phyloP scores from a whole-genome alignment of 2,329 filamentous ascomycete genomes.

The Arthrobotrys pseudoclavata region DNA sequence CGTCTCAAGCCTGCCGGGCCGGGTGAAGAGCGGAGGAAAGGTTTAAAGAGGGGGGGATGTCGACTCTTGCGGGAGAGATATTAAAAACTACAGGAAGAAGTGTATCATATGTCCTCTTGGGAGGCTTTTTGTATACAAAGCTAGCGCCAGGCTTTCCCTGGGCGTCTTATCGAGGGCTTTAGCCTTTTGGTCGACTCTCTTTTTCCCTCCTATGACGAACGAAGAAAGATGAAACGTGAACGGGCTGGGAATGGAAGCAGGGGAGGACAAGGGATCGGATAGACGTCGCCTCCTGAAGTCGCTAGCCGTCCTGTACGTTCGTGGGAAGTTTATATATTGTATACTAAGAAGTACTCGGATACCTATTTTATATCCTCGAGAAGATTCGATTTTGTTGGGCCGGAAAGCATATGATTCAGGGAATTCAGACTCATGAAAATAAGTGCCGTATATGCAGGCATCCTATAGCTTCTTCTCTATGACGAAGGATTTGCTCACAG shows the following conservation, averaged over 20 bases:
- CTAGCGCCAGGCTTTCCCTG: slow-evolving; percentile 6
- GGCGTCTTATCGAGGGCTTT: too few species aligned
- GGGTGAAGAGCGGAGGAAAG: background rate
- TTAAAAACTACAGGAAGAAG: slow-evolving; percentile 12
- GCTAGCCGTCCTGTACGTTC: background rate
- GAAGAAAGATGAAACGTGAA: slow-evolving; percentile 50
- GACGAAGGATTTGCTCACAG: slow-evolving; percentile 51
- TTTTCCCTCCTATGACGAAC: background rate
- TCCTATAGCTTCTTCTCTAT: slow-evolving; percentile 10
- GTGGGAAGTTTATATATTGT: too few species aligned
- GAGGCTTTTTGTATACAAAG: background rate
- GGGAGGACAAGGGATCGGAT: slow-evolving; percentile 30
- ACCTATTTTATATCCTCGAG: background rate
- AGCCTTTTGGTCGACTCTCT: too few species aligned
- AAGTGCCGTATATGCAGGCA: slow-evolving; percentile 23
- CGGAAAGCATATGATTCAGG: slow-evolving; percentile 4
- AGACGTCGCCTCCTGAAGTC: slow-evolving; percentile 24
- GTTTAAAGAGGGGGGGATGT: background rate
- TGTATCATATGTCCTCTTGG: slow-evolving; percentile 30
- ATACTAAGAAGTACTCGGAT: too few species aligned
- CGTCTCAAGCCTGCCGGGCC: background rate
- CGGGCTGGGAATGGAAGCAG: slow-evolving; percentile 27
- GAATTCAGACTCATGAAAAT: slow-evolving; percentile 18
- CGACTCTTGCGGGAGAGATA: slow-evolving; percentile 20
- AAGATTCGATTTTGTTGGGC: background rate